A percentile compares a stretch with the other conserved stretches of the same genome.
These are phyloP conservation scores for Rheum nobile DNA, from an alignment of 148 eudicot species.

Conservation along the genomic window DNA sequence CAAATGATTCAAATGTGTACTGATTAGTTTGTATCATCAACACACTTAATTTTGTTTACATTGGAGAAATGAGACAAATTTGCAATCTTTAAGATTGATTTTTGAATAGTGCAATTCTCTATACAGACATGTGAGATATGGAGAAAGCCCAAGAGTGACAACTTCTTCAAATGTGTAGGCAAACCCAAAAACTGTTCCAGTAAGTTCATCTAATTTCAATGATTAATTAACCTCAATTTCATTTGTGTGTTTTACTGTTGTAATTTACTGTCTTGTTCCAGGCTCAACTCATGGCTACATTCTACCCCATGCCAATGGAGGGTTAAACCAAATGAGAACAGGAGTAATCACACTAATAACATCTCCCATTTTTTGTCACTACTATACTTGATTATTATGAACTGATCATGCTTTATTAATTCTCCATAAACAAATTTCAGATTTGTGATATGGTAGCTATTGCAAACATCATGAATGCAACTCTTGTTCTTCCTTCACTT, in stretches of 20 bases:
- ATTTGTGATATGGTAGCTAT: conserved; percentile 76
- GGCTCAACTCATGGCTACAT: conserved; percentile 39
- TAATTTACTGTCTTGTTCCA: conserved; percentile 6
- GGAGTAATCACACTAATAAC: conserved; percentile 23
- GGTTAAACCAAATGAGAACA: conserved; percentile 52
- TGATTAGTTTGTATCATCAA: no score
- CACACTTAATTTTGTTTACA: no score
- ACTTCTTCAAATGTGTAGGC: conserved; percentile 27
- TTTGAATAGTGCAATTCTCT: neutral
- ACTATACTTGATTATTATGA: neutral
- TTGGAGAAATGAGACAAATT: no score
- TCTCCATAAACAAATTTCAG: conserved; percentile 16
- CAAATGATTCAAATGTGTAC: no score
- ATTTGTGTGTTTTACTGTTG: no score
- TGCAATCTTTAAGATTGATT: no score
- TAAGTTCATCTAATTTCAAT: conserved; percentile 9
- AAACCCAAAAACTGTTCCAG: conserved; percentile 7
- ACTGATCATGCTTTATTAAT: neutral
- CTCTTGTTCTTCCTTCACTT: conserved; percentile 55
- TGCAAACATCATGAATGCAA: conserved; percentile 66
- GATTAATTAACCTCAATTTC: neutral
- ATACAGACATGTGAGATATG: conserved; percentile 32
- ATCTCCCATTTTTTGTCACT: neutral
- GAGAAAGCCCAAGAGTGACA: conserved; percentile 29
- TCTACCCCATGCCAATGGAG: conserved; percentile 50